Conservation (phyloP, 192 early-diverging fungal species). For the Jimgerdemannia flammicorona region DNA sequence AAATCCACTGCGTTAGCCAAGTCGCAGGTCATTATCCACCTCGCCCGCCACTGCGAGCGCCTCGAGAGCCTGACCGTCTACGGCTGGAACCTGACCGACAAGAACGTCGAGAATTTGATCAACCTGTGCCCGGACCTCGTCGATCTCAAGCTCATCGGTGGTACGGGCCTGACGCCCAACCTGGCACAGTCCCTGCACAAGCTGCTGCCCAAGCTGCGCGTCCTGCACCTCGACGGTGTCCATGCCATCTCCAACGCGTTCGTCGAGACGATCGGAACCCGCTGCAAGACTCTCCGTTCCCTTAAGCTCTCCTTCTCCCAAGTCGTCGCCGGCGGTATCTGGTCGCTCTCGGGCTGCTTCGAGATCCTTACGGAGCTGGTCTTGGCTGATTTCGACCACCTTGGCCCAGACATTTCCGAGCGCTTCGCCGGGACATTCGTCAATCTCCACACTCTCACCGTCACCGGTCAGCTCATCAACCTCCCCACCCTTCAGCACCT, state of each 20-base stretch:
- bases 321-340: not conserved
- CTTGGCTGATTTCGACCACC: not conserved
- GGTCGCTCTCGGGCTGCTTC: not conserved
- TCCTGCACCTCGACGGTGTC: constrained; percentile 13
- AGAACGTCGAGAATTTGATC: constrained; percentile 12
- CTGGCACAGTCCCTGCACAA: constrained; percentile 2
- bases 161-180: not conserved
- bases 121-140: constrained; percentile 1
- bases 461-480: not conserved
- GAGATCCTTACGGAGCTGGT: not conserved
- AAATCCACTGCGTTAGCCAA: constrained; percentile 9
- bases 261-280: constrained; percentile 6
- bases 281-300: constrained; percentile 3
- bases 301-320: constrained; percentile 6
- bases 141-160: constrained; percentile 22
- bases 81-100: constrained; percentile 28
- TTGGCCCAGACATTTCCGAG: not conserved
- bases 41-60: constrained; percentile 26
- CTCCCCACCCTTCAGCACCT: not conserved
- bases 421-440: not conserved
- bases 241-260: constrained; percentile 7
- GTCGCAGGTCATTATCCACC: constrained; percentile 9
- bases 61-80: constrained; percentile 25
- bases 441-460: not conserved
- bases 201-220: constrained; percentile 4